Evolutionary conservation across 2,329 filamentous ascomycete genomes (phyloP).

Genomic region (Arthrobotrys entomopaga): DNA sequence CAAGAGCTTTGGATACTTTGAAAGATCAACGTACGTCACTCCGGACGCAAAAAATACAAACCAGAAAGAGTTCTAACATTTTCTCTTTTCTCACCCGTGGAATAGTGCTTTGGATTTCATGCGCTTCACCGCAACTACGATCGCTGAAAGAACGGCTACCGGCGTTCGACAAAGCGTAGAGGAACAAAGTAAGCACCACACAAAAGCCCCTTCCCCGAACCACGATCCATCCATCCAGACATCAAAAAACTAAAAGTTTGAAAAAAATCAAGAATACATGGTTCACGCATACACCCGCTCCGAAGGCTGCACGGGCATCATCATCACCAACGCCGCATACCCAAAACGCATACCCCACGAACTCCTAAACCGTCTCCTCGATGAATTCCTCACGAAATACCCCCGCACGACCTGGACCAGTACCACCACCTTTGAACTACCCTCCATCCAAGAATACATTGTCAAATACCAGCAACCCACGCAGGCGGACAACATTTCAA

Average conservation of each 20-base stretch:
- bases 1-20: slow-evolving; percentile 45
- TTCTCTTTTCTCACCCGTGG: slow-evolving; percentile 14
- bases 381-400: slow-evolving; percentile 66
- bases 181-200: slow-evolving; percentile 71
- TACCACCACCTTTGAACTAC: slow-evolving; percentile 67
- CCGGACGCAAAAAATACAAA: neutral
- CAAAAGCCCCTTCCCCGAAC: neutral
- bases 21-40: slow-evolving; percentile 33
- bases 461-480: slow-evolving; percentile 84
- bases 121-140: slow-evolving; percentile 84
- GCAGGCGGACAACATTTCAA: slow-evolving; percentile 90
- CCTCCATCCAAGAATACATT: slow-evolving; percentile 82
- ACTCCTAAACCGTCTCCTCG: slow-evolving; percentile 75
- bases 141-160: slow-evolving; percentile 84
- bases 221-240: neutral
- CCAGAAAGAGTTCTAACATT: neutral
- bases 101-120: slow-evolving; percentile 74
- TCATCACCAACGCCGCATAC: slow-evolving; percentile 81
- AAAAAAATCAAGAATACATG: slow-evolving; percentile 68
- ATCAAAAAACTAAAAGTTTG: neutral
- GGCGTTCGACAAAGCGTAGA: slow-evolving; percentile 87
- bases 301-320: slow-evolving; percentile 78
- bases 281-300: slow-evolving; percentile 82
- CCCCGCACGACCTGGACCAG: slow-evolving; percentile 71
- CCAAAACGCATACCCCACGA: slow-evolving; percentile 83